Percentiles rank a stretch among this genome's conserved stretches.
phyloP scores from a whole-genome alignment of 495 filamentous ascomycete species.

The Neurospora cerealis region DNA sequence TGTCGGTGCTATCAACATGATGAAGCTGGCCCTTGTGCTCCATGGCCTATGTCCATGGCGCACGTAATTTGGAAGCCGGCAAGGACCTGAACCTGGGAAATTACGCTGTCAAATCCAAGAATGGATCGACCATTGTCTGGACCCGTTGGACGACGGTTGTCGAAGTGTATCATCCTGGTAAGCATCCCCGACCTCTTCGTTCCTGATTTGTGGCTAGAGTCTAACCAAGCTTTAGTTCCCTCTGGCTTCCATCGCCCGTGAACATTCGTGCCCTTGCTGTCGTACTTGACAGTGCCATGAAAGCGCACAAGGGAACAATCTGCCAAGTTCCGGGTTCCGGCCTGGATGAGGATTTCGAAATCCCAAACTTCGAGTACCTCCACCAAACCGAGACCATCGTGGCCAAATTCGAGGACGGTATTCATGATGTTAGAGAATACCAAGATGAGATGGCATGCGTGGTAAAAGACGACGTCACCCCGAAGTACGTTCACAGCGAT shows the following conservation, averaged over 20 bases:
- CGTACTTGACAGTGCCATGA: background rate
- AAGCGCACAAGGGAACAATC: background rate
- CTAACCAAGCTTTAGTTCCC: background rate
- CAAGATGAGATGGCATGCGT: background rate
- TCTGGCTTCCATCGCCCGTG: background rate
- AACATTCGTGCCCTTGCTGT: background rate
- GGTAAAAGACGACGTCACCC: rapidly evolving
- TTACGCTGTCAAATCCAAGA: background rate
- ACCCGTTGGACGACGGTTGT: background rate
- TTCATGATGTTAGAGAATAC: background rate
- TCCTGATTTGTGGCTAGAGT: background rate
- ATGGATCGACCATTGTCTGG: background rate
- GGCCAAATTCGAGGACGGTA: background rate
- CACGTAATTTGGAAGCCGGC: background rate
- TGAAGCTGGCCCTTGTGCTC: background rate
- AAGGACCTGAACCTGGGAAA: background rate
- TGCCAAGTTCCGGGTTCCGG: background rate
- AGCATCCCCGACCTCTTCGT: background rate
- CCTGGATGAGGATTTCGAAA: rapidly evolving
- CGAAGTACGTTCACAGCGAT: background rate
- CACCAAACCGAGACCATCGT: background rate
- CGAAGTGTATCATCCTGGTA: background rate
- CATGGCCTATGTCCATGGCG: background rate
- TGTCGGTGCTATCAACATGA: background rate
- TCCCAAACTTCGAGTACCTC: background rate